Evolutionary conservation across 129 eudicot species (phyloP).

Genomic region (Logfia minima): DNA sequence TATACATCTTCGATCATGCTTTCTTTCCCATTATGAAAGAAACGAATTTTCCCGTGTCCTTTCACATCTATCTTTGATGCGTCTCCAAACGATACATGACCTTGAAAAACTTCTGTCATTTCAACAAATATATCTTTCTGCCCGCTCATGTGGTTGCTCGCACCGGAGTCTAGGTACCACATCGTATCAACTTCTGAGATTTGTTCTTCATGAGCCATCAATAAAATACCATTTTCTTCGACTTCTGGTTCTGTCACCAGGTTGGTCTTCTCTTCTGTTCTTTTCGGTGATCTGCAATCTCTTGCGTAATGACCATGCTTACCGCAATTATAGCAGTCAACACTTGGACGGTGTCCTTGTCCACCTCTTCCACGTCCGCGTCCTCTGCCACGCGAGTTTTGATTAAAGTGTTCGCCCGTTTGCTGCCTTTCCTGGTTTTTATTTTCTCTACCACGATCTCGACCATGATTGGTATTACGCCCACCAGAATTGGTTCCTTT

Average conservation of each 20-base stretch:
- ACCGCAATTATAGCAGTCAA: not conserved
- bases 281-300: not conserved
- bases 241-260: not conserved
- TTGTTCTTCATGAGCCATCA: not conserved
- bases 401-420: not conserved
- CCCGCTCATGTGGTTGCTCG: not conserved
- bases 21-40: not conserved
- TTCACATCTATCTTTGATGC: not conserved
- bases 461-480: not conserved
- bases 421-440: not conserved
- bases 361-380: slow-evolving; percentile 12
- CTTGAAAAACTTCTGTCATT: not conserved
- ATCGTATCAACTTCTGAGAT: not conserved
- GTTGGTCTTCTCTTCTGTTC: not conserved
- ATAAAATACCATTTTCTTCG: not conserved
- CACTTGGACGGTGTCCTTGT: not conserved
- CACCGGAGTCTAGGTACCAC: not conserved
- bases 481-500: not conserved
- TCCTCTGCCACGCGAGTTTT: slow-evolving; percentile 9
- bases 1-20: not conserved
- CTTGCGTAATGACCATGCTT: not conserved
- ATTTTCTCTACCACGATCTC: not conserved
- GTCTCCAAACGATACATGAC: not conserved
- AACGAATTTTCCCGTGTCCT: not conserved
- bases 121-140: not conserved